Conservation (phyloP, 306 rosid genomes). For the Leucaena leucocephala region DNA sequence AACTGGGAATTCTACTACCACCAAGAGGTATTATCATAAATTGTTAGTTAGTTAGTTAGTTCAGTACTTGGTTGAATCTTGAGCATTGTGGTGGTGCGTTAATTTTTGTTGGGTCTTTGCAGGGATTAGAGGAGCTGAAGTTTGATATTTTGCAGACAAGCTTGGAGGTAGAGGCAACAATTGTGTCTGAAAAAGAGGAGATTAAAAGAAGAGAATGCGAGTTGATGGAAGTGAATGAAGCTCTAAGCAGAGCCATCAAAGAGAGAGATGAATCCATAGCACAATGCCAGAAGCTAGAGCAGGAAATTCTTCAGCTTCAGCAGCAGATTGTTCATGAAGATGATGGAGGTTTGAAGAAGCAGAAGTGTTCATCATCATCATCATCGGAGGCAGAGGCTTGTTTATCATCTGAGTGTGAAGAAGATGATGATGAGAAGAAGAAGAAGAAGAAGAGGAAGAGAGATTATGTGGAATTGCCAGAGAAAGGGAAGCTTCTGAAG, state of each 20-base stretch:
- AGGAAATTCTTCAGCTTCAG: conserved; percentile 46
- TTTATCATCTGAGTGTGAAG: conserved; percentile 11
- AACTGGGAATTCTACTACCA: conserved; percentile 50
- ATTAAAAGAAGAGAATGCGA: conserved; percentile 53
- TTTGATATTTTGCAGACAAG: conserved; percentile 47
- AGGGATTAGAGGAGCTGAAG: conserved; percentile 55
- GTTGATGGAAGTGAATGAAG: conserved; percentile 40
- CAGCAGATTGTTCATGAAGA: conserved; percentile 24
- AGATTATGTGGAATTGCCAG: conserved; percentile 43
- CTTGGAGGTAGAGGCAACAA: conserved; percentile 55
- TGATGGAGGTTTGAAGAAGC: conserved; percentile 2
- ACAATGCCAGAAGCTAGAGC: conserved; percentile 45
- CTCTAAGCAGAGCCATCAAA: conserved; percentile 45
- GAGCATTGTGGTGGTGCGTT: neutral
- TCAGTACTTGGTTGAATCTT: neutral
- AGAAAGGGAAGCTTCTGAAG: conserved; percentile 65
- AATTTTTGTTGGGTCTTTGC: conserved; percentile 13
- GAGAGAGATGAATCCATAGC: conserved; percentile 58
- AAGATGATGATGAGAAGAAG: conserved; percentile 27
- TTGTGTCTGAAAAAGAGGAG: conserved; percentile 55
- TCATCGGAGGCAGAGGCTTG: neutral
- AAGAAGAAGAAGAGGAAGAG: conserved; percentile 31
- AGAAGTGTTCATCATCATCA: neutral
- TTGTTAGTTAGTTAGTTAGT: neutral
- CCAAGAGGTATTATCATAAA: conserved; percentile 42